Percentiles rank a stretch among this genome's conserved stretches.
Conservation (phyloP, 768 basidiomycete genomes). For the Austroboletus eburneus region DNA sequence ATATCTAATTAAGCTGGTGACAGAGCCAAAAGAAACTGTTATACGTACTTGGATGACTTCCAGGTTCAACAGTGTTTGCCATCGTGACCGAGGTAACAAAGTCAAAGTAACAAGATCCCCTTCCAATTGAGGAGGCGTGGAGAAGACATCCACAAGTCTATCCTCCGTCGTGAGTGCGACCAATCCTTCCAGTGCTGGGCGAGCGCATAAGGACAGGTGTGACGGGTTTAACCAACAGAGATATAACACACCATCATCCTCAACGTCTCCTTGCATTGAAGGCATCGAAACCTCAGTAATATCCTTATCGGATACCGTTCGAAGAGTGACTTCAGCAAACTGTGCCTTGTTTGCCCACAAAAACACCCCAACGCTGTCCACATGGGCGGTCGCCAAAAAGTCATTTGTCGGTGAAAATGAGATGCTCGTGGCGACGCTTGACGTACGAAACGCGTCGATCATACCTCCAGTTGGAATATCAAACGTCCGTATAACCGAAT, state of each 20-base stretch:
- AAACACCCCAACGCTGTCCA: constrained; percentile 91
- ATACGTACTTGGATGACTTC: constrained; percentile 81
- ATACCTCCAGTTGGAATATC: constrained; percentile 91
- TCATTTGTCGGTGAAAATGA: constrained; percentile 94
- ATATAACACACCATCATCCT: constrained; percentile 74
- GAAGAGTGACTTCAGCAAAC: constrained; percentile 80
- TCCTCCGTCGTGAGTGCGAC: constrained; percentile 60
- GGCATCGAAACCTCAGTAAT: constrained; percentile 69
- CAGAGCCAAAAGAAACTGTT: background rate
- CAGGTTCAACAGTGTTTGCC: constrained; percentile 96
- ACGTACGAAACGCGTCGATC: constrained; percentile 87
- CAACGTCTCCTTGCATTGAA: constrained; percentile 74
- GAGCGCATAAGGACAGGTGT: constrained; percentile 6
- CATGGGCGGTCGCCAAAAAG: constrained; percentile 92
- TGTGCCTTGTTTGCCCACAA: constrained; percentile 99
- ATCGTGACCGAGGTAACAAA: constrained; percentile 83
- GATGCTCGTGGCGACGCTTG: constrained; percentile 84
- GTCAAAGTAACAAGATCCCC: constrained; percentile 93
- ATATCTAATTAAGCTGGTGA: background rate
- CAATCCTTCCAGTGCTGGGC: constrained; percentile 65
- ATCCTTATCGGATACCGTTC: constrained; percentile 73
- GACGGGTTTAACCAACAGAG: background rate
- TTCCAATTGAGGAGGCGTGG: constrained; percentile 83
- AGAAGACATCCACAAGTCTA: constrained; percentile 63
- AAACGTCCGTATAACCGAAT: constrained; percentile 91